Evolutionary conservation across 805 yeast species (phyloP).

Genomic region (Torulaspora maleeae): DNA sequence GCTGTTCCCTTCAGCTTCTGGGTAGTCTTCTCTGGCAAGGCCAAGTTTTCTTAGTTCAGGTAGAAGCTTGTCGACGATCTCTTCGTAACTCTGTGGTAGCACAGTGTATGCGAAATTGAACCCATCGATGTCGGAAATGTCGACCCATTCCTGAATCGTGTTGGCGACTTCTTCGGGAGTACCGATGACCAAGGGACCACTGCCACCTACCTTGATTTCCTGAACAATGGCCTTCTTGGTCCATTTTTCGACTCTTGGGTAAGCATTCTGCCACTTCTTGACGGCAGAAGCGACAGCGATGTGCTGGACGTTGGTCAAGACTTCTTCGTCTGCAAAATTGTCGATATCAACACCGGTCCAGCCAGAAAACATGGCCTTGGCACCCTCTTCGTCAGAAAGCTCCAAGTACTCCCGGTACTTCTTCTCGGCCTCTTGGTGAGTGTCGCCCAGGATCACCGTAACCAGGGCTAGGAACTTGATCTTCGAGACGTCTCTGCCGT

Average conservation of each 20-base stretch:
- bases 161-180: conserved; percentile 40
- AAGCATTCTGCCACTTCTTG: conserved; percentile 27
- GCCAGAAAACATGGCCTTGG: conserved; percentile 43
- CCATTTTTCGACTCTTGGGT: conserved; percentile 20
- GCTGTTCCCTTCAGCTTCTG: conserved; percentile 17
- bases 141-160: conserved; percentile 40
- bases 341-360: conserved; percentile 44
- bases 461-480: conserved; percentile 39
- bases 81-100: conserved; percentile 38
- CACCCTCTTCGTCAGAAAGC: conserved; percentile 42
- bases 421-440: conserved; percentile 40
- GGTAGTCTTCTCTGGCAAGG: conserved; percentile 38
- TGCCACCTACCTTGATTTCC: conserved; percentile 28
- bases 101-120: conserved; percentile 42
- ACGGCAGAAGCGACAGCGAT: conserved; percentile 34
- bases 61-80: conserved; percentile 35
- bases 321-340: conserved; percentile 37
- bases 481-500: conserved; percentile 36
- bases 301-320: conserved; percentile 32
- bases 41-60: conserved; percentile 39
- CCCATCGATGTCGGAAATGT: conserved; percentile 41
- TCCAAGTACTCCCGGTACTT: conserved; percentile 35
- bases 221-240: conserved; percentile 31
- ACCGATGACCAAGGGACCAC: conserved; percentile 34
- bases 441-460: conserved; percentile 39